Evolutionary conservation across 1,284 basidiomycete species (phyloP), one percentile per base, ranked within the genome.

Genomic region (Marasmius tenuissimus): DNA sequence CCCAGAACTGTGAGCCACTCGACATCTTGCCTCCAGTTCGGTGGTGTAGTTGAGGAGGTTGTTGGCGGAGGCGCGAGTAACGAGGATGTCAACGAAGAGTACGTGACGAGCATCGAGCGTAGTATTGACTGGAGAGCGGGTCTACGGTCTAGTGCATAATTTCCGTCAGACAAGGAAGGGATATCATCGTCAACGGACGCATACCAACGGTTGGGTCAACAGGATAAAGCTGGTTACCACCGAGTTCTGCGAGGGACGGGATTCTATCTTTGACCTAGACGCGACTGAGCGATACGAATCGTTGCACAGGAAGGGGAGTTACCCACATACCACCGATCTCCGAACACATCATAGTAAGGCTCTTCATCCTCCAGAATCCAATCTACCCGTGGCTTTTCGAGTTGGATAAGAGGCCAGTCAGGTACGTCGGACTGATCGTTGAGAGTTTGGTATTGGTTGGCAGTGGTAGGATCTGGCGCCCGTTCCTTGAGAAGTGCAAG

Each of bases 321-420:
- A 67, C 84, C 68, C 72, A 92, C 90, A 87, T 86, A 86, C 91
- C 91, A 92, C 67, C 81, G 81, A 71, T 92, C 90, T n/a, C 89
- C 91, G 71, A 88, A 93, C 18, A 88, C 88, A 60, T 82, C 83
- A 67, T 91, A 92, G 65, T 85, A 78, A 0, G 88, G 85, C 49
- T 86, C 83, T 55, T 84, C 85, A 65, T 87, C 86, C 57, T 92
- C 90, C 1, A 89, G 75, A 60, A 93, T 91, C 91, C 91, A 93
- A 70, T 93, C 91, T 16, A 89, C 86, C 53, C 89, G 82, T 59
- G 91, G 91, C 73, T 88, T 91, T 71, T 92, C 89, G n/a, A 93
- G 80, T 63, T 87, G 85, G 5, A 72, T 73, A 37, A 93, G 76
- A 14, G 87, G 80, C 88, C 88, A 93, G 27, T 89, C 83, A 4